phyloP scores from a whole-genome alignment of 257 asterid genomes.

The Echium plantagineum region DNA sequence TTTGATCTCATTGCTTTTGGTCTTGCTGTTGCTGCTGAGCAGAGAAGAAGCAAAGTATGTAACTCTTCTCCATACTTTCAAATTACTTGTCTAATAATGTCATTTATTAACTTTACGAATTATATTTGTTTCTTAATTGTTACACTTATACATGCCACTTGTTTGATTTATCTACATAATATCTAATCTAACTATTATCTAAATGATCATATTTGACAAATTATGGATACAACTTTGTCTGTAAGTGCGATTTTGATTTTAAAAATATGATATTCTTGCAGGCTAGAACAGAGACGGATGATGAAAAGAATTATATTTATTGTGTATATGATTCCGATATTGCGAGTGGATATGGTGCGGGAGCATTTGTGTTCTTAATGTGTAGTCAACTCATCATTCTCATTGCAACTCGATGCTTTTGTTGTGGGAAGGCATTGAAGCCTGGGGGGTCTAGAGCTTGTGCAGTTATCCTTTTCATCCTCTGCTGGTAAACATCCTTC shows the following conservation, averaged over 20 bases:
- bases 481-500: slow-evolving; percentile 49
- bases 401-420: slow-evolving; percentile 79
- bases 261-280: too few species aligned
- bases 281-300: slow-evolving; percentile 31
- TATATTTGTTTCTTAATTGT: too few species aligned
- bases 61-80: too few species aligned
- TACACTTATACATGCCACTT: too few species aligned
- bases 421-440: slow-evolving; percentile 69
- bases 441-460: slow-evolving; percentile 95
- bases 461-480: slow-evolving; percentile 61
- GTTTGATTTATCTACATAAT: too few species aligned
- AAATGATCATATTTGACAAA: too few species aligned
- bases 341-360: slow-evolving; percentile 74
- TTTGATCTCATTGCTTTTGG: slow-evolving; percentile 77
- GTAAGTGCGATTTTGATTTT: too few species aligned
- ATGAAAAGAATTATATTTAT: slow-evolving; percentile 26
- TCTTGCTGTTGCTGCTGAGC: slow-evolving; percentile 88
- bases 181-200: too few species aligned
- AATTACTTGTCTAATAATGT: too few species aligned
- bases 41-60: slow-evolving; percentile 68
- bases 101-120: too few species aligned
- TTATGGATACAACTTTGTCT: too few species aligned
- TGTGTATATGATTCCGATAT: slow-evolving; percentile 79
- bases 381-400: slow-evolving; percentile 53
- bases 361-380: slow-evolving; percentile 78